Evolutionary conservation across 1,284 basidiomycete genomes (phyloP), one percentile per base, ranked within the genome.

Genomic region (Cutaneotrichosporon daszewskae): DNA sequence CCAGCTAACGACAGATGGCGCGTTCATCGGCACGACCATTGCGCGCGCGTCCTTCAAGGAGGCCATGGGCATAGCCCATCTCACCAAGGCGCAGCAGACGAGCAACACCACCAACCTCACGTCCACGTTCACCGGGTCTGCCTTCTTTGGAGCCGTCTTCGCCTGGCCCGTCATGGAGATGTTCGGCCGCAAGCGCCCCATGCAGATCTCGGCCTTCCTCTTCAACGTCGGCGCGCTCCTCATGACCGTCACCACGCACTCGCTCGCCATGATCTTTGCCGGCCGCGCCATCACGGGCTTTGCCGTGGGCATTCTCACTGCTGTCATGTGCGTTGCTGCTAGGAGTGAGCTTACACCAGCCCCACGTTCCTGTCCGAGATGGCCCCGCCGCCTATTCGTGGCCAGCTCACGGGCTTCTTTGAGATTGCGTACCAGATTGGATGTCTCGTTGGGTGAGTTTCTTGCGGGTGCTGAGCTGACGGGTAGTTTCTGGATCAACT

Each of bases 401-500:
- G 26, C 23, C 68, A 73, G 28, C 65, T 77, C 7, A 72, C 77
- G 32, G 77, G 77, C 22, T 47, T 77, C 39, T 76, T 74, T 54
- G 76, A 78, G 41, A 56, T 76, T 16, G 64, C 66, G 26, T 40
- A 54, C 26, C 69, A 71, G 51, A 45, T 64, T 35, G 69, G 68
- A 16, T 56, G 56, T 13, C 45, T 74, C 23, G 58, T 68, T 24
- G 72, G 75, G n/a, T n/a, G n/a, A n/a, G n/a, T n/a, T n/a, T n/a
- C n/a, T n/a, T n/a, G n/a, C n/a, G n/a, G n/a, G n/a, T n/a, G n/a
- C n/a, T n/a, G n/a, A n/a, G n/a, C n/a, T n/a, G n/a, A n/a, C n/a
- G n/a, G n/a, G n/a, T n/a, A n/a, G n/a, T 1, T 76, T 76, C 57
- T 76, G 75, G 75, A 64, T 60, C 43, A 59, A 60, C 37, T 77